Conservation (phyloP, 106 monocot species). For the Phalaenopsis equestris region DNA sequence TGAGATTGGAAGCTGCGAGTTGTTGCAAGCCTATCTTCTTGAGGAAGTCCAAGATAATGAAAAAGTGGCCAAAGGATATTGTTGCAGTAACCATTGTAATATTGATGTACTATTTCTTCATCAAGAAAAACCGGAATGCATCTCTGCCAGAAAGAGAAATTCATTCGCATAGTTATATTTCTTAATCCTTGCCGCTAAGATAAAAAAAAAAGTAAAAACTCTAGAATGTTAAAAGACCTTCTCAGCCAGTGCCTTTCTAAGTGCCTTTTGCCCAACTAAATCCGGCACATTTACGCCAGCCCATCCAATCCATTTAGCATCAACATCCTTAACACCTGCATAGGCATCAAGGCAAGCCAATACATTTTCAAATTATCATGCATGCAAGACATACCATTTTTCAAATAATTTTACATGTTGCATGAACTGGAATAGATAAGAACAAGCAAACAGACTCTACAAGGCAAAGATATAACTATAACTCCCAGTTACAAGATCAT, state of each 20-base stretch:
- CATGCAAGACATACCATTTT: neutral
- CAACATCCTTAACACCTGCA: conserved; percentile 88
- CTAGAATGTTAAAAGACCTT: conserved; percentile 37
- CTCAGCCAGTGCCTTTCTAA: conserved; percentile 75
- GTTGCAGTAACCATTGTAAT: conserved; percentile 99
- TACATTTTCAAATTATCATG: neutral
- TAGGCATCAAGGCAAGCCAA: neutral
- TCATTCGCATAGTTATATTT: neutral
- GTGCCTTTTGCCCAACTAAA: conserved; percentile 76
- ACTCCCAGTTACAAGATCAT: too few relatives aligned
- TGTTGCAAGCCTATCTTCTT: conserved; percentile 89
- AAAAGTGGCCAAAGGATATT: conserved; percentile 98
- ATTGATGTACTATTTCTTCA: conserved; percentile 96
- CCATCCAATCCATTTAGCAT: conserved; percentile 99
- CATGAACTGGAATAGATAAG: neutral
- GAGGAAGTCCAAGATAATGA: conserved; percentile 96
- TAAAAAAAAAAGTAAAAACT: neutral
- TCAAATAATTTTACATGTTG: neutral
- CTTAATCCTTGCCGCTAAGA: neutral
- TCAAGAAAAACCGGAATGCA: conserved; percentile 98
- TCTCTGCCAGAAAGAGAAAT: conserved; percentile 46
- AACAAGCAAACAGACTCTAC: neutral
- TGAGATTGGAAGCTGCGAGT: conserved; percentile 97
- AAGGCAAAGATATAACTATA: neutral
- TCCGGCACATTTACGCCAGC: conserved; percentile 96